These are phyloP conservation scores for Cryomyces antarcticus DNA, from an alignment of 495 filamentous ascomycete genomes.

Conservation along the genomic window DNA sequence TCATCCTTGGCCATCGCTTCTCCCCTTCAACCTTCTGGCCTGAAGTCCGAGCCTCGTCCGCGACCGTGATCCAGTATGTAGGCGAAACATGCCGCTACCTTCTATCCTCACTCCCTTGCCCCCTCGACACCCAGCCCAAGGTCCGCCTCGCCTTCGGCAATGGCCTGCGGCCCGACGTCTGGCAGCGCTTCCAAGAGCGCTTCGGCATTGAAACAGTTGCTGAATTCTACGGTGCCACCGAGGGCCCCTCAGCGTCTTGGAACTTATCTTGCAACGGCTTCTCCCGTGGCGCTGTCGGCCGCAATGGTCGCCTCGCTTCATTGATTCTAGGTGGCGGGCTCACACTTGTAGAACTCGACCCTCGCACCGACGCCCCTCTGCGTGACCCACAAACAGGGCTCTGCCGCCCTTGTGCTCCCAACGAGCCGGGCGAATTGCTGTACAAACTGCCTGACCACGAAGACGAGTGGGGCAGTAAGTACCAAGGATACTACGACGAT, in stretches of 20 bases:
- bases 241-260: conserved; percentile 51
- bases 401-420: conserved; percentile 35
- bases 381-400: conserved; percentile 56
- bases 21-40: conserved; percentile 66
- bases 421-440: conserved; percentile 65
- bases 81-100: conserved; percentile 90
- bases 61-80: conserved; percentile 84
- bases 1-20: conserved; percentile 64
- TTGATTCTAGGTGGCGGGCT: conserved; percentile 28
- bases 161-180: conserved; percentile 80
- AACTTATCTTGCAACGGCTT: conserved; percentile 62
- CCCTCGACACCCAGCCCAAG: conserved; percentile 52
- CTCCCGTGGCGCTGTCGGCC: conserved; percentile 60
- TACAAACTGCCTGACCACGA: conserved; percentile 35
- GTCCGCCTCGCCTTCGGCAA: conserved; percentile 80
- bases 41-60: conserved; percentile 48
- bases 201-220: conserved; percentile 63
- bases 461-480: conserved; percentile 20
- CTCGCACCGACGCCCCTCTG: conserved; percentile 44
- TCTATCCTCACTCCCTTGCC: conserved; percentile 48
- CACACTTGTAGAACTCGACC: conserved; percentile 54
- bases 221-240: conserved; percentile 85
- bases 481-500: conserved; percentile 50
- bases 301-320: conserved; percentile 40
- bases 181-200: conserved; percentile 69